phyloP scores from a whole-genome alignment of 305 asterid genomes.

The Fraxinus sp. region DNA sequence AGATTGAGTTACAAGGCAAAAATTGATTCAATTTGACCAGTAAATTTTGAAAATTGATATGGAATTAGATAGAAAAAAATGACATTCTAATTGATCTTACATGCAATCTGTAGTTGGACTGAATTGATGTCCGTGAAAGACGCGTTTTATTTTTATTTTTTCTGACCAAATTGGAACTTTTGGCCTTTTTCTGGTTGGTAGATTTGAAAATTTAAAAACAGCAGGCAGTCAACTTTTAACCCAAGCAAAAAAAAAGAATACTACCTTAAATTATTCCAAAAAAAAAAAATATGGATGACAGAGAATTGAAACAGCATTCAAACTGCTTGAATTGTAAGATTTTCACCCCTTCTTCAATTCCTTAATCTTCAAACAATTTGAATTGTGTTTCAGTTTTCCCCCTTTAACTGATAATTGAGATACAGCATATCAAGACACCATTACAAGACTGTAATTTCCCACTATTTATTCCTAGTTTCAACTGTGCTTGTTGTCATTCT shows the following conservation, averaged over 20 bases:
- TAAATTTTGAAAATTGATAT: background rate
- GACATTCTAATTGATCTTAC: background rate
- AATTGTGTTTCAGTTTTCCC: background rate
- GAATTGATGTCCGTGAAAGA: background rate
- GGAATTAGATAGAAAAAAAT: background rate
- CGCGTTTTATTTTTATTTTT: background rate
- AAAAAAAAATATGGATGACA: background rate
- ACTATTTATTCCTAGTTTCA: background rate
- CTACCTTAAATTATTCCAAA: background rate
- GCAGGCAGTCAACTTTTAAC: background rate
- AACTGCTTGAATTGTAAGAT: background rate
- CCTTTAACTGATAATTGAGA: too few relatives aligned
- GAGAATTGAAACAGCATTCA: background rate
- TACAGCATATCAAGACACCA: background rate
- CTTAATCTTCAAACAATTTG: background rate
- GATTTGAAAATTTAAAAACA: background rate
- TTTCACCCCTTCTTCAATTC: background rate
- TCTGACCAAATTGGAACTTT: too few relatives aligned
- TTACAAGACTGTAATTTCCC: background rate
- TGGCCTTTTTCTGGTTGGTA: background rate
- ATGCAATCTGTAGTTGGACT: background rate
- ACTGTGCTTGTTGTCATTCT: constrained; percentile 23
- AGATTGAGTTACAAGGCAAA: background rate
- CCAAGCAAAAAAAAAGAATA: background rate
- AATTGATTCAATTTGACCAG: background rate